phyloP scores from a whole-genome alignment of 164 flowering plant species.

The Umbellularia californica region DNA sequence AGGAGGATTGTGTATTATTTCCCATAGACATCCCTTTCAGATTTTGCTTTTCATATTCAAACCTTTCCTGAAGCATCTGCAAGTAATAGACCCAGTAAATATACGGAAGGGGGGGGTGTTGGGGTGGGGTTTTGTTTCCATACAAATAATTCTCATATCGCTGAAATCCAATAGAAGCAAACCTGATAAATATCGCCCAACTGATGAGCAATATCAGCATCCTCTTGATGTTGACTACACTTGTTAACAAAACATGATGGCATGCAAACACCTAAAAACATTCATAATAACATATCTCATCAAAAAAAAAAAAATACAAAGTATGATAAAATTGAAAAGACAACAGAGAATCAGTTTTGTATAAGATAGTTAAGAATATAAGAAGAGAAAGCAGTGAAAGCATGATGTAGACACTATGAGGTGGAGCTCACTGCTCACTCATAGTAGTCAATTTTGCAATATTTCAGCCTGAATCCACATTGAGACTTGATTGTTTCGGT shows the following conservation, averaged over 20 bases:
- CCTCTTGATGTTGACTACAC: conserved; percentile 39
- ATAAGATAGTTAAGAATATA: too few species aligned
- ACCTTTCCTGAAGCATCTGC: conserved; percentile 56
- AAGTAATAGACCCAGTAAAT: background rate
- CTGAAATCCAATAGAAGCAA: background rate
- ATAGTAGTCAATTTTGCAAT: too few species aligned
- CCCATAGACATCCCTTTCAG: conserved; percentile 23
- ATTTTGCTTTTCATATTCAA: conserved; percentile 47
- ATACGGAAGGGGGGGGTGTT: fast-evolving
- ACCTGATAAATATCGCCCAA: conserved; percentile 74
- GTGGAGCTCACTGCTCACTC: too few species aligned
- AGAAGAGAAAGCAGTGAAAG: too few species aligned
- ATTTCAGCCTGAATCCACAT: too few species aligned
- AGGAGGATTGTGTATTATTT: conserved; percentile 3
- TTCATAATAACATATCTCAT: background rate
- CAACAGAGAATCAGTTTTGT: too few species aligned
- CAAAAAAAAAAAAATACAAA: too few species aligned
- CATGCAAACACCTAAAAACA: conserved; percentile 58
- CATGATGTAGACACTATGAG: too few species aligned
- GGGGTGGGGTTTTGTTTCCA: background rate
- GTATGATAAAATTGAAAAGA: too few species aligned
- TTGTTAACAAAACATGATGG: conserved; percentile 37
- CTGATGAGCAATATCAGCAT: conserved; percentile 25
- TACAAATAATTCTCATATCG: background rate
- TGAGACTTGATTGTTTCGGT: too few species aligned